A percentile compares a stretch with the other conserved stretches of the same genome.
phyloP scores from a whole-genome alignment of 192 early-diverging fungal genomes.

The Coemansia sp. region DNA sequence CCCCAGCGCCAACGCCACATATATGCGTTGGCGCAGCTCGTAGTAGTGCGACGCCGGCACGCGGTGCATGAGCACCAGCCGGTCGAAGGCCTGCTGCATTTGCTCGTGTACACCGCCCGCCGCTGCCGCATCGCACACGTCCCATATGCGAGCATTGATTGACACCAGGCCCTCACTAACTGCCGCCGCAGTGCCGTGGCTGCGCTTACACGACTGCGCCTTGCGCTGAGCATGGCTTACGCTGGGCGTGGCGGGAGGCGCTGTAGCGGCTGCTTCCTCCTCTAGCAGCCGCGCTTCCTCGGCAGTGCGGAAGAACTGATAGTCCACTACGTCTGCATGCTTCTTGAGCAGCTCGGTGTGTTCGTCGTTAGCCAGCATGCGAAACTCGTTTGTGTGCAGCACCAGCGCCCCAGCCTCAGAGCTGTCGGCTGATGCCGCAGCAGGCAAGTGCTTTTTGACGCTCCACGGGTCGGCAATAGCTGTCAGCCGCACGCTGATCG shows the following conservation, averaged over 20 bases:
- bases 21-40: slow-evolving; percentile 77
- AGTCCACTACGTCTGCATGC: slow-evolving; percentile 34
- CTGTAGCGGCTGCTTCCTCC: slow-evolving; percentile 10
- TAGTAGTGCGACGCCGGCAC: slow-evolving; percentile 77
- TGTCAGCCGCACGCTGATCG: slow-evolving; percentile 41
- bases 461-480: slow-evolving; percentile 49
- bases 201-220: slow-evolving; percentile 8
- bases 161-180: slow-evolving; percentile 38
- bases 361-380: slow-evolving; percentile 28
- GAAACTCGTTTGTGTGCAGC: slow-evolving; percentile 52
- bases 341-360: slow-evolving; percentile 20
- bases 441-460: slow-evolving; percentile 27
- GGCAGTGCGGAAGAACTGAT: slow-evolving; percentile 52
- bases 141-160: slow-evolving; percentile 59
- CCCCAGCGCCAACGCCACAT: slow-evolving; percentile 67
- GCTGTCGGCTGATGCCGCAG: background rate
- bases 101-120: slow-evolving; percentile 32
- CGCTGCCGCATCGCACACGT: slow-evolving; percentile 15
- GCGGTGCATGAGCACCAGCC: slow-evolving; percentile 65
- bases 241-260: slow-evolving; percentile 11
- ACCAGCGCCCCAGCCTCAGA: slow-evolving; percentile 5
- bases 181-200: background rate
- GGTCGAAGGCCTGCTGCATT: slow-evolving; percentile 58
- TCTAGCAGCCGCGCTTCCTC: slow-evolving; percentile 48
- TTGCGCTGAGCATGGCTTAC: slow-evolving; percentile 16